Evolutionary conservation across 768 basidiomycete species (phyloP), one percentile per base, ranked within the genome.

Genomic region (Tricholoma bakamatsutake): DNA sequence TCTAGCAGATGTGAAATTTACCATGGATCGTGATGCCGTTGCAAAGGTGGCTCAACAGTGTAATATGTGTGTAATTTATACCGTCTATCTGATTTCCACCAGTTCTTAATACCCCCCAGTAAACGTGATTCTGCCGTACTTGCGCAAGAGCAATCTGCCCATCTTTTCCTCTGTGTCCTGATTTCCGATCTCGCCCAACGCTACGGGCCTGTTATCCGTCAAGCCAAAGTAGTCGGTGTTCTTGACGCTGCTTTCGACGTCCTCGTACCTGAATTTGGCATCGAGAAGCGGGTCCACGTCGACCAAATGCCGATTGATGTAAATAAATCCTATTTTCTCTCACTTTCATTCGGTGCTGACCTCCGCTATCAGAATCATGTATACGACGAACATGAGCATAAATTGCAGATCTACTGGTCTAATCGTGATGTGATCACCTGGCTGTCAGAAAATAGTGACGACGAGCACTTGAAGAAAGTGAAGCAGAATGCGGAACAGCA

Each of bases 221-320:
- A 91, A 68, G 97, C 93, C n/a, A 88, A 85, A 62, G 96, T 99
- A 57, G 88, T 95, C 45, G 88, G 89, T 57, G 96, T 99, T 31
- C 80, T 98, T n/a, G 97, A 99, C 66, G 90, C 93, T 51, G 97
- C 97, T 1, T 98, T 98, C 64, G 97, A 99, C 66, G 96, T 99
- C 28, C 75, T 96, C 31, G 85, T 98, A 11, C 90, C 93, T 40
- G 97, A 98, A 69, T 98, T 98, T 67, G 93, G 96, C 31, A 98
- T 99, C 62, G 97, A 99, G 76, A 99, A 99, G 77, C 83, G 97
- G 35, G 95, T 98, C 2, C 97, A 98, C 64, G 92, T 95, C 40
- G 97, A 98, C 67, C 94, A 98, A 73, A 97, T 99, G 92, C 96
- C 97, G 24, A 92, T 97, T 56, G 93, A 97, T 61, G 93, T 94